Evolutionary conservation across 108 stramenopile genomes (phyloP).

Genomic region (Conticribra weissflogii): DNA sequence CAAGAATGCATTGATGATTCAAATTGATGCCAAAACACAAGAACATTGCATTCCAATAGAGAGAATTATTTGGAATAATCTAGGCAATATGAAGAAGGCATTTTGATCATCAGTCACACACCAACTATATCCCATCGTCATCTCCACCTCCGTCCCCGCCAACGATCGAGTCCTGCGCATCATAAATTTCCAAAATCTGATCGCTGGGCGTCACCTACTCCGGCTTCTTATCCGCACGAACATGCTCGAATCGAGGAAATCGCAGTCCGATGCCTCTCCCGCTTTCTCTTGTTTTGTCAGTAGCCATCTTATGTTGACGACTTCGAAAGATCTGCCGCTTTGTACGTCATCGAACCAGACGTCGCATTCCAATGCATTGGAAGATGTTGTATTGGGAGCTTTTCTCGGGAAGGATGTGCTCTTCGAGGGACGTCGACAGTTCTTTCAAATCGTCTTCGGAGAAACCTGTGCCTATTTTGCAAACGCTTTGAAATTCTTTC

Average conservation of each 20-base stretch:
- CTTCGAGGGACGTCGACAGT: constrained; percentile 75
- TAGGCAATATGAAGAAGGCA: too few relatives aligned
- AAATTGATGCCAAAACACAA: too few relatives aligned
- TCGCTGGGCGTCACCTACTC: constrained; percentile 95
- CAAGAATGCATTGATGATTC: too few relatives aligned
- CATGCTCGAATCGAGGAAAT: constrained; percentile 97
- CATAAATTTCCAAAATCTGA: constrained; percentile 96
- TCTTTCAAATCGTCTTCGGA: constrained; percentile 93
- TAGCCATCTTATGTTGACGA: constrained; percentile 89
- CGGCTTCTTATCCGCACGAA: constrained; percentile 97
- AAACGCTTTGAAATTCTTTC: constrained; percentile 97
- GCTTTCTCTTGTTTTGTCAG: constrained; percentile 81
- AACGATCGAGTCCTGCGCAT: constrained; percentile 86
- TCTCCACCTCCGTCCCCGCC: constrained; percentile 47
- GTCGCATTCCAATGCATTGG: constrained; percentile 86
- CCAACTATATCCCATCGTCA: constrained; percentile 58
- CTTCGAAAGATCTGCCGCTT: constrained; percentile 96
- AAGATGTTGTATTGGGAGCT: constrained; percentile 84
- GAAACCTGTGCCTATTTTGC: constrained; percentile 99
- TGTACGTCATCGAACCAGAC: constrained; percentile 96
- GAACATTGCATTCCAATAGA: too few relatives aligned
- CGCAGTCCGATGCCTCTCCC: constrained; percentile 97
- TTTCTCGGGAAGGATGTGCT: constrained; percentile 70
- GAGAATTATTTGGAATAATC: too few relatives aligned
- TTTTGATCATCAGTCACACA: too few relatives aligned